Conservation (phyloP, 371 early-diverging fungal genomes). For the Mucor irregularis region DNA sequence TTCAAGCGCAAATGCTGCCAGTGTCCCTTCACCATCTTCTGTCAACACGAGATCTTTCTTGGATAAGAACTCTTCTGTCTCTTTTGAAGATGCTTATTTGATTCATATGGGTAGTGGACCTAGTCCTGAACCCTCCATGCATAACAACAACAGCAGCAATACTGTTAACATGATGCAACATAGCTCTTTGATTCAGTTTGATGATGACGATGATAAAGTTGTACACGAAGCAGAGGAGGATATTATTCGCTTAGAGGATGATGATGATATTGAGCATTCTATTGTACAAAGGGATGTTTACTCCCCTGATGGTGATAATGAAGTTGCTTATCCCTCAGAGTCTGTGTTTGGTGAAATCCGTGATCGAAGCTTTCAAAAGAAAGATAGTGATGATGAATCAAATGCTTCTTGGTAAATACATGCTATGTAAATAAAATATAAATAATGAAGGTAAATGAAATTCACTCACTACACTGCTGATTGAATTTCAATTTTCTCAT, state of each 20-base stretch:
- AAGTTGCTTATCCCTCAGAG: slow-evolving; percentile 53
- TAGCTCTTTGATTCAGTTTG: slow-evolving; percentile 48
- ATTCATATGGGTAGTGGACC: slow-evolving; percentile 60
- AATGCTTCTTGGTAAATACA: background rate
- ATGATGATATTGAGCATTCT: background rate
- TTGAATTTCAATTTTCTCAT: too few species aligned
- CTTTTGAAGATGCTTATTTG: slow-evolving; percentile 64
- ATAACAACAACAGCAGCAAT: background rate
- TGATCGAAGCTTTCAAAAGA: background rate
- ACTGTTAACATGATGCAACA: slow-evolving; percentile 22
- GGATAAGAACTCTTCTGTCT: slow-evolving; percentile 42
- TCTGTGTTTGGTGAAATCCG: slow-evolving; percentile 31
- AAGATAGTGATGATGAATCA: slow-evolving; percentile 7
- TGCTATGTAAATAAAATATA: background rate
- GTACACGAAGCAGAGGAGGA: slow-evolving; percentile 14
- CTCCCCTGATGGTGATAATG: slow-evolving; percentile 67
- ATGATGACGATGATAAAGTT: slow-evolving; percentile 30
- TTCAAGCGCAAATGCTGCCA: slow-evolving; percentile 31
- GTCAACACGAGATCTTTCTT: slow-evolving; percentile 1
- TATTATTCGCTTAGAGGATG: slow-evolving; percentile 24
- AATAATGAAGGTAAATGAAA: background rate
- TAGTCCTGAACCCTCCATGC: slow-evolving; percentile 24
- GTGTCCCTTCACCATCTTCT: slow-evolving; percentile 15
- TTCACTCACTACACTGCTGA: too few species aligned
- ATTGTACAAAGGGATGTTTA: slow-evolving; percentile 34